A percentile compares a stretch with the other conserved stretches of the same genome.
These are phyloP conservation scores for Penicillium sp. DNA, from an alignment of 2,329 filamentous ascomycete genomes.

Conservation along the genomic window DNA sequence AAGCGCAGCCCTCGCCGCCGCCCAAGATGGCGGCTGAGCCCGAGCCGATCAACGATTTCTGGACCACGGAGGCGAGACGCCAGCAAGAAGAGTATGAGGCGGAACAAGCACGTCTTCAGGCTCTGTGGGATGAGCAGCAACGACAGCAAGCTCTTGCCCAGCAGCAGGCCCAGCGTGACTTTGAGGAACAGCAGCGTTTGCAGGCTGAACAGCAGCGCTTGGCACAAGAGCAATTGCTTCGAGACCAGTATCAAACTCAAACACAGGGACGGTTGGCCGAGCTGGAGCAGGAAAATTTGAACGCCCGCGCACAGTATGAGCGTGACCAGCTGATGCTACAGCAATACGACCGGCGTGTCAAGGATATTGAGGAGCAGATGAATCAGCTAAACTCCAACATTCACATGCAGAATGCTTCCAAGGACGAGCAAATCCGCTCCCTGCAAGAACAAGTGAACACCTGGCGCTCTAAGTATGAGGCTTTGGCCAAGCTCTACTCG, in stretches of 20 bases:
- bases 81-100: constrained; percentile 94
- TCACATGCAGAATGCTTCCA: constrained; percentile 77
- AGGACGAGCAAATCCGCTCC: constrained; percentile 87
- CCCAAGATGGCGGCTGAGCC: constrained; percentile 67
- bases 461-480: constrained; percentile 95
- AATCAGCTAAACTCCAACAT: constrained; percentile 74
- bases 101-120: constrained; percentile 81
- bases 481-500: constrained; percentile 92
- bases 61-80: constrained; percentile 84
- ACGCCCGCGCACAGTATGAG: constrained; percentile 90
- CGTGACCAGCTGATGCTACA: constrained; percentile 95
- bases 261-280: constrained; percentile 95
- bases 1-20: constrained; percentile 62
- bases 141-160: constrained; percentile 75
- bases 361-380: constrained; percentile 83
- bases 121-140: constrained; percentile 77
- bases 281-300: constrained; percentile 88
- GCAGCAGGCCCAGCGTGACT: constrained; percentile 83
- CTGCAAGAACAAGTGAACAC: constrained; percentile 97
- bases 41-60: constrained; percentile 94
- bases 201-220: constrained; percentile 83
- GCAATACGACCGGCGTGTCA: constrained; percentile 92
- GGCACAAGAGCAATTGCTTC: constrained; percentile 82
- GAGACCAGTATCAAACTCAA: constrained; percentile 85
- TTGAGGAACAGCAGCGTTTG: constrained; percentile 86